Evolutionary conservation across 208 protist species (phyloP).

Genomic region (Acanthamoeba rhysodes): DNA sequence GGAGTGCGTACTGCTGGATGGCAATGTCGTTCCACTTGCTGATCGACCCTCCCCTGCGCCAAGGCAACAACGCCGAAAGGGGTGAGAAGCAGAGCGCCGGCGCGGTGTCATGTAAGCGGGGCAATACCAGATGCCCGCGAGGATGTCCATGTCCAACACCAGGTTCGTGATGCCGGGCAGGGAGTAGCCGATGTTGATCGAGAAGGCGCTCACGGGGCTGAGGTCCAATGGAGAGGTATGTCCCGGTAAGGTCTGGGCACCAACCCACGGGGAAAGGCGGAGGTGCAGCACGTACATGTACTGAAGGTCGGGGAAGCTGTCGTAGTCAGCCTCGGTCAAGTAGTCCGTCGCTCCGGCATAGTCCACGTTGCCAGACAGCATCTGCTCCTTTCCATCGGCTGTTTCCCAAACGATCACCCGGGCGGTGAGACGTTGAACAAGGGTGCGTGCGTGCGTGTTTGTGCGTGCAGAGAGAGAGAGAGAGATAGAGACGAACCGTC

Average conservation of each 20-base stretch:
- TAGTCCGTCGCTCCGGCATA: neutral
- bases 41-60: neutral
- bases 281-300: neutral
- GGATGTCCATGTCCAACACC: slow-evolving; percentile 19
- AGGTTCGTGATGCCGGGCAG: neutral
- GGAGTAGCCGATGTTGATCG: slow-evolving; percentile 16
- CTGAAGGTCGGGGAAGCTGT: neutral
- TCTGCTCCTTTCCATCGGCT: slow-evolving; percentile 17
- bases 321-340: neutral
- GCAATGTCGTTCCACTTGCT: neutral
- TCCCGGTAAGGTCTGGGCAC: too few species aligned
- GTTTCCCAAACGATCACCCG: neutral
- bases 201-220: neutral
- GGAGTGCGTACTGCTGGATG: neutral
- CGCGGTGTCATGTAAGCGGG: neutral
- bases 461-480: neutral
- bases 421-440: neutral
- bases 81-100: too few species aligned
- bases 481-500: neutral
- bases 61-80: too few species aligned
- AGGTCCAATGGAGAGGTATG: neutral
- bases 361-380: slow-evolving; percentile 1
- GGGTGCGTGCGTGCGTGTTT: too few species aligned
- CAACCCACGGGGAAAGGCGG: too few species aligned
- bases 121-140: neutral